Evolutionary conservation across 495 filamentous ascomycete species (phyloP).

Genomic region (Astrocystis sublimbata): DNA sequence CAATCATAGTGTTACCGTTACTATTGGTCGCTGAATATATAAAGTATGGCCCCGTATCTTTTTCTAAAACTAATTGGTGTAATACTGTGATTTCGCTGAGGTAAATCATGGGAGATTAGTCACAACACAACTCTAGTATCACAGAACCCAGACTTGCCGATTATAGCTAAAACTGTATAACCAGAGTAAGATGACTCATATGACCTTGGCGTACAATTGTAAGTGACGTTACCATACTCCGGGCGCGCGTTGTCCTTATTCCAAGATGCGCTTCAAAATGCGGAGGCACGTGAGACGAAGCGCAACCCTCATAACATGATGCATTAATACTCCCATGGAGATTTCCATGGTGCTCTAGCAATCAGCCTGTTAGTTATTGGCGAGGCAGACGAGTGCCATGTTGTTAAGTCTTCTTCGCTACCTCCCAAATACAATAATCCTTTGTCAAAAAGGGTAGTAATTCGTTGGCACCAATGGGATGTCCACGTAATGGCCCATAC

Average conservation of each 20-base stretch:
- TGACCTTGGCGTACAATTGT: not conserved
- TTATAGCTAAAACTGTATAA: not conserved
- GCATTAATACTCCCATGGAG: not conserved
- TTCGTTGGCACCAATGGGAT: not conserved
- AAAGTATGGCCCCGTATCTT: too few relatives aligned
- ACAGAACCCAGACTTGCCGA: not conserved
- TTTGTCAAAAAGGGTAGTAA: not conserved
- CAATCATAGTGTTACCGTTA: too few relatives aligned
- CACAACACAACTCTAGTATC: too few relatives aligned
- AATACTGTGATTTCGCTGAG: too few relatives aligned
- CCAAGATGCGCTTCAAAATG: not conserved
- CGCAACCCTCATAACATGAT: not conserved
- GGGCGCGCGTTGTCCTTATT: not conserved
- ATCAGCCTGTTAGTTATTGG: slow-evolving; percentile 8
- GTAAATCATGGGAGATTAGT: too few relatives aligned
- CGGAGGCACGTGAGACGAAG: slow-evolving; percentile 10
- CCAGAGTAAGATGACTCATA: not conserved
- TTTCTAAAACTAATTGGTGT: too few relatives aligned
- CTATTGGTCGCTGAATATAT: too few relatives aligned
- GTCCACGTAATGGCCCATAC: not conserved
- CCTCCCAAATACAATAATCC: not conserved
- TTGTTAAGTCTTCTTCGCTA: not conserved
- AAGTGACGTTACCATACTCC: not conserved
- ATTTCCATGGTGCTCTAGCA: not conserved
- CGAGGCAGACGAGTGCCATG: slow-evolving; percentile 1